These are phyloP conservation scores for Pleurotus platypus DNA, from an alignment of 768 basidiomycete species.

Conservation along the genomic window DNA sequence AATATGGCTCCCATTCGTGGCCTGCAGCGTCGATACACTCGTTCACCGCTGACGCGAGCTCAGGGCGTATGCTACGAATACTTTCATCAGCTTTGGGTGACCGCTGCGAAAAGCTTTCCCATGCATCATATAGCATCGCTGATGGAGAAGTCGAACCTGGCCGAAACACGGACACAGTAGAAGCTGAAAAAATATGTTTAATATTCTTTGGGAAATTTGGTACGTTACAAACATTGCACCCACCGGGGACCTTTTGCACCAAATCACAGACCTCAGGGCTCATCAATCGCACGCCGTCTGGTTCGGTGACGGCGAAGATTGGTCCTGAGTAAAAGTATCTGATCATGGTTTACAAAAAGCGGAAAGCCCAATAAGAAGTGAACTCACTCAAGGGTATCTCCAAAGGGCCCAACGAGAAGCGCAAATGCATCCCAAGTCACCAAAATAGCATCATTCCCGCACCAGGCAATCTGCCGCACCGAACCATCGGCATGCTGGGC, in stretches of 20 bases:
- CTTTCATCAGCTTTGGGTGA: slow-evolving; percentile 93
- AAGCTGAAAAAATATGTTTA: slow-evolving; percentile 38
- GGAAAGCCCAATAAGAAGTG: background rate
- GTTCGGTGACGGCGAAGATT: slow-evolving; percentile 78
- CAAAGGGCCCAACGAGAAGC: slow-evolving; percentile 88
- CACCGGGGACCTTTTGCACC: slow-evolving; percentile 91
- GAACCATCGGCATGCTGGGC: slow-evolving; percentile 52
- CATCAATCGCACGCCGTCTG: slow-evolving; percentile 86
- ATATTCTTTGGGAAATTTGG: background rate
- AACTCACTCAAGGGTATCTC: slow-evolving; percentile 78
- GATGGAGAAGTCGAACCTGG: slow-evolving; percentile 92
- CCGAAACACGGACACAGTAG: slow-evolving; percentile 78
- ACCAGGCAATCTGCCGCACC: slow-evolving; percentile 84
- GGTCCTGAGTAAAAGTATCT: slow-evolving; percentile 82
- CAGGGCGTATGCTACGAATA: slow-evolving; percentile 83
- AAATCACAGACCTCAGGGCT: slow-evolving; percentile 81
- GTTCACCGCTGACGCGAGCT: slow-evolving; percentile 83
- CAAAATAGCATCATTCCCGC: slow-evolving; percentile 91
- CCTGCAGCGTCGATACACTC: slow-evolving; percentile 94
- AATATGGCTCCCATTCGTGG: slow-evolving; percentile 84
- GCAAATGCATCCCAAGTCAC: slow-evolving; percentile 78
- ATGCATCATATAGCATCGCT: slow-evolving; percentile 90
- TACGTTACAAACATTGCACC: slow-evolving; percentile 14
- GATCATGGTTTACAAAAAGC: slow-evolving; percentile 8
- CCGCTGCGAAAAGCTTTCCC: slow-evolving; percentile 79